phyloP scores from a whole-genome alignment of 768 basidiomycete species.

The Russula olivacea region DNA sequence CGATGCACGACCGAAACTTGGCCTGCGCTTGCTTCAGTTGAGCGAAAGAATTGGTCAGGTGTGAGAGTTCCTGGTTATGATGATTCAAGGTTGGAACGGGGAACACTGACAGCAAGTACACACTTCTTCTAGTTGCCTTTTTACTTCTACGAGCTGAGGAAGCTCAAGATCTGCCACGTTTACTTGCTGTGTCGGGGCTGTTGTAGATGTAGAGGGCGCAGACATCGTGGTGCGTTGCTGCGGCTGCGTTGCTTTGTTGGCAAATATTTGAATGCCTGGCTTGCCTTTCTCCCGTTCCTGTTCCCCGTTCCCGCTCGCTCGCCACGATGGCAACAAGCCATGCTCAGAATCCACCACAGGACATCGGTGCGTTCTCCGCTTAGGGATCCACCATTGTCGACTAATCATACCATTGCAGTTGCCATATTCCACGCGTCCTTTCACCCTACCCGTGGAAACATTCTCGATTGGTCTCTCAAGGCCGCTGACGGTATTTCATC shows the following conservation, averaged over 20 bases:
- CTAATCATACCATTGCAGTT: slow-evolving; percentile 38
- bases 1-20: slow-evolving; percentile 85
- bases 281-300: too few species aligned
- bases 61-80: slow-evolving; percentile 71
- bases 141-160: slow-evolving; percentile 81
- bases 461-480: slow-evolving; percentile 73
- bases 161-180: slow-evolving; percentile 80
- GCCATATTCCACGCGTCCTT: slow-evolving; percentile 83
- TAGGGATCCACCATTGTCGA: too few species aligned
- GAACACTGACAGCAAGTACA: slow-evolving; percentile 20
- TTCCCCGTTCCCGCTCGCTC: too few species aligned
- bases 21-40: slow-evolving; percentile 91
- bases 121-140: slow-evolving; percentile 90
- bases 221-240: neutral
- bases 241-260: neutral
- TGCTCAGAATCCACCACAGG: slow-evolving; percentile 6
- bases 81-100: neutral
- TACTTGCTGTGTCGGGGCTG: slow-evolving; percentile 53
- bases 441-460: slow-evolving; percentile 75
- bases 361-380: slow-evolving; percentile 1
- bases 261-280: neutral
- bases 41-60: slow-evolving; percentile 85
- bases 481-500: slow-evolving; percentile 51
- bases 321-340: slow-evolving; percentile 3
- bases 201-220: neutral